Evolutionary conservation across 495 filamentous ascomycete species (phyloP).

Genomic region (Penicillium antarcticum): DNA sequence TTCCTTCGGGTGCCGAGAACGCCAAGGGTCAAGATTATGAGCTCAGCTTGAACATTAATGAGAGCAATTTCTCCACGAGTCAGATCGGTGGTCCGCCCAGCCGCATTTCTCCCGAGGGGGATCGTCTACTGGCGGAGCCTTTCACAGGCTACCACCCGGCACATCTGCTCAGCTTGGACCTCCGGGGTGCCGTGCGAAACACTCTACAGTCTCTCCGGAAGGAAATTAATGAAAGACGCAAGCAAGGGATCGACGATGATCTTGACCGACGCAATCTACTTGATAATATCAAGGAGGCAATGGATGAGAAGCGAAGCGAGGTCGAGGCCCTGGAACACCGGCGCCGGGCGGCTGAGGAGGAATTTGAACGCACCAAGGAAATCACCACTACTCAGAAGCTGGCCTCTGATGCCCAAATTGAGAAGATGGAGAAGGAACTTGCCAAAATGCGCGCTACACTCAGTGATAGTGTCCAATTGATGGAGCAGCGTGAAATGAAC

Average conservation of each 20-base stretch:
- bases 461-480: constrained; percentile 82
- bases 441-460: constrained; percentile 84
- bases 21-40: constrained; percentile 84
- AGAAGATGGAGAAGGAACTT: constrained; percentile 97
- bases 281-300: constrained; percentile 87
- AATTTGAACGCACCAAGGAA: constrained; percentile 92
- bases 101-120: constrained; percentile 47
- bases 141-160: constrained; percentile 84
- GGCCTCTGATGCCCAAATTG: constrained; percentile 85
- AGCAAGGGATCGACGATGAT: constrained; percentile 76
- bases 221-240: constrained; percentile 83
- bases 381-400: constrained; percentile 82
- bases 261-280: constrained; percentile 88
- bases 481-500: constrained; percentile 96
- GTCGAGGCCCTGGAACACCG: constrained; percentile 88
- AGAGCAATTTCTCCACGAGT: constrained; percentile 72
- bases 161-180: constrained; percentile 80
- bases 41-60: constrained; percentile 70
- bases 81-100: constrained; percentile 58
- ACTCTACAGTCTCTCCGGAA: constrained; percentile 75
- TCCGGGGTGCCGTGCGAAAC: constrained; percentile 75
- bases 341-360: constrained; percentile 80
- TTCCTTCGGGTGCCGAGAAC: constrained; percentile 77
- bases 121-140: constrained; percentile 74
- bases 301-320: constrained; percentile 90